phyloP scores from a whole-genome alignment of 129 eudicot species.

The Scalesia atractyloides region DNA sequence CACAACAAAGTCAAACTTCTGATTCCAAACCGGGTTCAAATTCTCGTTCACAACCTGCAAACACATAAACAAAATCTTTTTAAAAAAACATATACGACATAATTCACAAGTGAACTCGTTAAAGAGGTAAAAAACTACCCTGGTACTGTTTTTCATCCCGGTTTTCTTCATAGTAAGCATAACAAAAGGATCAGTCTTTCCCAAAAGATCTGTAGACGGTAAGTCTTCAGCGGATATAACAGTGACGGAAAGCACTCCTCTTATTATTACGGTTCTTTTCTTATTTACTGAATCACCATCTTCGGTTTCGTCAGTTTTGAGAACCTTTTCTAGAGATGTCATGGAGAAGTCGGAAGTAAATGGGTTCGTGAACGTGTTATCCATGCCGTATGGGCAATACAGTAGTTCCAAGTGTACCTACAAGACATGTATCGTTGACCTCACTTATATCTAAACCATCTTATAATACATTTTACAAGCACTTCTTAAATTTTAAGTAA shows the following conservation, averaged over 20 bases:
- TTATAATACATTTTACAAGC: too few relatives aligned
- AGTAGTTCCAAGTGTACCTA: constrained; percentile 95
- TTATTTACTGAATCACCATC: constrained; percentile 49
- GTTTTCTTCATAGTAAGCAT: constrained; percentile 81
- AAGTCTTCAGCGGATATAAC: constrained; percentile 89
- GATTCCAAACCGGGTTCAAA: constrained; percentile 95
- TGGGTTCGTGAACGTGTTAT: constrained; percentile 75
- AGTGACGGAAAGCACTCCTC: constrained; percentile 92
- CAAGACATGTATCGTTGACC: constrained; percentile 7
- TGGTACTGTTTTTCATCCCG: constrained; percentile 67
- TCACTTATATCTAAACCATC: too few relatives aligned
- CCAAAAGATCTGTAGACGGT: constrained; percentile 77
- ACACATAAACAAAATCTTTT: background rate
- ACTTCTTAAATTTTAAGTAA: too few relatives aligned
- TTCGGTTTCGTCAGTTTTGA: constrained; percentile 55
- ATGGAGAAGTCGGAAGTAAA: constrained; percentile 58
- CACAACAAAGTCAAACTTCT: constrained; percentile 93
- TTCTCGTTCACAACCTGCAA: constrained; percentile 84
- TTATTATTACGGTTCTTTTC: constrained; percentile 55
- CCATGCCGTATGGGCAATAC: constrained; percentile 73
- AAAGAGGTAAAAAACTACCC: constrained; percentile 52
- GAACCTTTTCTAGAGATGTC: constrained; percentile 86
- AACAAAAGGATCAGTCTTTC: constrained; percentile 91
- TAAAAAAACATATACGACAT: background rate
- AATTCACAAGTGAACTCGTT: background rate